Conservation (phyloP, 306 rosid species). For the Alnus rubra region DNA sequence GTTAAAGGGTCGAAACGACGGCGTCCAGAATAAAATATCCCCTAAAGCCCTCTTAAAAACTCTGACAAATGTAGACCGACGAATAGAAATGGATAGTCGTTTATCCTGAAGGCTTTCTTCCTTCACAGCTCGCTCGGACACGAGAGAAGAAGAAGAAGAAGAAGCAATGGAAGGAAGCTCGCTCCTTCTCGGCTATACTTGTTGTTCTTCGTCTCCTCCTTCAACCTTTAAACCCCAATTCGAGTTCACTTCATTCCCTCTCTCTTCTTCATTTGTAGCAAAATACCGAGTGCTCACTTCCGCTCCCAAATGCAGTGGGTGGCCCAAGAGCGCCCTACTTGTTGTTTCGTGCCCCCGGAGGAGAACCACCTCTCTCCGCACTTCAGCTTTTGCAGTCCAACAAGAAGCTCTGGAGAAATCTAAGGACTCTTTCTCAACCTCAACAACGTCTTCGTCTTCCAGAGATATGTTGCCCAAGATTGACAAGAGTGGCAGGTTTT, state of each 20-base stretch:
- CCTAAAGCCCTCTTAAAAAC: background rate
- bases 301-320: constrained; percentile 4
- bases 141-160: background rate
- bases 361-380: constrained; percentile 35
- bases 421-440: constrained; percentile 16
- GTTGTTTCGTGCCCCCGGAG: constrained; percentile 22
- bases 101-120: background rate
- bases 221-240: constrained; percentile 10
- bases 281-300: background rate
- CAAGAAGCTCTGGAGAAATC: constrained; percentile 30
- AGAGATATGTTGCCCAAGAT: constrained; percentile 63
- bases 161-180: constrained; percentile 34
- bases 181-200: constrained; percentile 16
- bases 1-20: too few relatives aligned
- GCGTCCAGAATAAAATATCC: too few relatives aligned
- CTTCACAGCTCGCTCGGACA: background rate
- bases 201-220: constrained; percentile 17
- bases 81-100: background rate
- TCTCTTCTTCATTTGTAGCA: background rate
- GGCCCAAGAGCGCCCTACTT: constrained; percentile 7
- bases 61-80: background rate
- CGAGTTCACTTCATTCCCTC: background rate
- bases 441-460: constrained; percentile 16
- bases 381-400: constrained; percentile 41
- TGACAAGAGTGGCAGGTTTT: constrained; percentile 78